These are phyloP conservation scores for Populus davidiana DNA, from an alignment of 345 rosid genomes.

Conservation along the genomic window DNA sequence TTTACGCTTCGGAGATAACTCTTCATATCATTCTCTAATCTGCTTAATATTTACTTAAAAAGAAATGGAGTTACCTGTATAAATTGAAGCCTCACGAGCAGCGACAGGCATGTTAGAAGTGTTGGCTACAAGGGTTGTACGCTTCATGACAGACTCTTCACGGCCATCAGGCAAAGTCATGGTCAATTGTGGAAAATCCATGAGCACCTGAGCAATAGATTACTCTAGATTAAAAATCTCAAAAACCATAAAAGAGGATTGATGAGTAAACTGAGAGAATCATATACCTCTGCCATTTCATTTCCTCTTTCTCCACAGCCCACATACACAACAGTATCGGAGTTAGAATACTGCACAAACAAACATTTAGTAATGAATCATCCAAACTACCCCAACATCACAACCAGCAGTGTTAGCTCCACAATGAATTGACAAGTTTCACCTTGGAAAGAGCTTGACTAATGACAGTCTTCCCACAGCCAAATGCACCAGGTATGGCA, in stretches of 20 bases:
- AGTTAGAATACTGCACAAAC: conserved; percentile 84
- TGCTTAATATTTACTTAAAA: not conserved
- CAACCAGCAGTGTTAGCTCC: not conserved
- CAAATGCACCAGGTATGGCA: conserved; percentile 99
- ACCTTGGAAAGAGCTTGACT: conserved; percentile 99
- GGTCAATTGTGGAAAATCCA: conserved; percentile 99
- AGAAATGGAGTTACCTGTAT: conserved; percentile 55
- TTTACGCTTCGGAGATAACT: not conserved
- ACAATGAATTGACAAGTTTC: conserved; percentile 13
- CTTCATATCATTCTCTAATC: conserved; percentile 1
- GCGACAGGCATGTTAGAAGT: conserved; percentile 99
- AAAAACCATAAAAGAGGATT: not conserved
- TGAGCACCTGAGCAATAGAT: conserved; percentile 67
- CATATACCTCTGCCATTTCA: conserved; percentile 96
- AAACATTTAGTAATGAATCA: conserved; percentile 15
- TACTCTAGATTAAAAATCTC: not conserved
- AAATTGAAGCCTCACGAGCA: conserved; percentile 99
- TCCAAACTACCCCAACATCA: not conserved
- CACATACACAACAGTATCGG: conserved; percentile 96
- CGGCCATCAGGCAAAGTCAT: conserved; percentile 99
- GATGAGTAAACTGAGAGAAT: conserved; percentile 13
- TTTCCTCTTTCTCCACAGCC: conserved; percentile 99
- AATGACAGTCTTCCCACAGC: conserved; percentile 99
- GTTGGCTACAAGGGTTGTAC: conserved; percentile 97
- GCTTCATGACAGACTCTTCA: conserved; percentile 99